Evolutionary conservation across 345 rosid species (phyloP).

Genomic region (Draba incana): DNA sequence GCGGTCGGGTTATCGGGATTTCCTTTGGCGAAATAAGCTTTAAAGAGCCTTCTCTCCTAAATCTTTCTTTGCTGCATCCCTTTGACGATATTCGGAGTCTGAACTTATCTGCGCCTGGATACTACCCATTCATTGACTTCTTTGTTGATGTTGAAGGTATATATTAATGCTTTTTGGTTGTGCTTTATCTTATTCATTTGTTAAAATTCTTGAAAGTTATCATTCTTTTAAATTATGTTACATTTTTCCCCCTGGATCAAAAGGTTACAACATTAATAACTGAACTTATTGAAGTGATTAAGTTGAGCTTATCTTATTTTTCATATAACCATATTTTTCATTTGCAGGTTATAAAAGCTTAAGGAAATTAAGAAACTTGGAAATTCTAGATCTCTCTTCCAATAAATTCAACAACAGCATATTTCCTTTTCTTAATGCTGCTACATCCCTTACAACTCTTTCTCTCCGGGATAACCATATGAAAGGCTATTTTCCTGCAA

Average conservation of each 20-base stretch:
- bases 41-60: not conserved
- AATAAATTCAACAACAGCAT: not conserved
- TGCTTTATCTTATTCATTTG: not conserved
- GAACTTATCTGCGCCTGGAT: not conserved
- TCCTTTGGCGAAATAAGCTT: not conserved
- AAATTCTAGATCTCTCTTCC: constrained; percentile 8
- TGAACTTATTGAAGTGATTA: not conserved
- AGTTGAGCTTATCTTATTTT: not conserved
- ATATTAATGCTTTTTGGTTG: not conserved
- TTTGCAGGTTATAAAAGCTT: constrained; percentile 20
- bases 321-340: not conserved
- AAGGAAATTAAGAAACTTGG: not conserved
- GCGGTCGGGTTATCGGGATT: not conserved
- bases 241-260: too few relatives aligned
- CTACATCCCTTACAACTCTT: constrained; percentile 16
- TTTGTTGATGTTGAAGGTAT: constrained; percentile 22
- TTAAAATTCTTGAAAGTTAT: not conserved
- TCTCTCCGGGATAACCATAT: not conserved
- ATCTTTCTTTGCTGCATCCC: constrained; percentile 24
- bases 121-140: not conserved
- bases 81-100: constrained; percentile 7
- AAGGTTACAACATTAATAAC: too few relatives aligned
- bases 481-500: not conserved
- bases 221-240: too few relatives aligned
- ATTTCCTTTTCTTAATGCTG: constrained; percentile 16